Evolutionary conservation across 345 rosid species (phyloP).

Genomic region (Turritis glabra): DNA sequence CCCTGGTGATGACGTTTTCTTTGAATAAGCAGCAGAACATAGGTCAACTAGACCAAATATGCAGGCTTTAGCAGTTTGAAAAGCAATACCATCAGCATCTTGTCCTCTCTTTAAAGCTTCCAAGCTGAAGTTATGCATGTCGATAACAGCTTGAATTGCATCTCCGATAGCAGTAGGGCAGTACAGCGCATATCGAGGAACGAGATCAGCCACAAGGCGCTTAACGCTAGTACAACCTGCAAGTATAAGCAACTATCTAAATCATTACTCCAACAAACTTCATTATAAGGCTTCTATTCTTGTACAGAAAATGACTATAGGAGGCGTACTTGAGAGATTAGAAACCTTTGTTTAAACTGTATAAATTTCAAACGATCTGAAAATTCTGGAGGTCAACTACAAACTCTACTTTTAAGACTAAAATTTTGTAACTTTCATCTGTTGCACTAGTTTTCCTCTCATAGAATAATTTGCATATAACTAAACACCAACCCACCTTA

Average conservation of each 20-base stretch:
- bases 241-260: slow-evolving; percentile 32
- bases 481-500: neutral
- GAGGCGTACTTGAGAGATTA: neutral
- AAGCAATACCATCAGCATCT: slow-evolving; percentile 73
- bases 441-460: neutral
- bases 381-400: neutral
- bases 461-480: slow-evolving; percentile 6
- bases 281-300: slow-evolving; percentile 17
- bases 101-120: slow-evolving; percentile 55
- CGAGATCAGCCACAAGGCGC: slow-evolving; percentile 80
- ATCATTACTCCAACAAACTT: slow-evolving; percentile 11
- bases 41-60: slow-evolving; percentile 83
- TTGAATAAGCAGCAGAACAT: slow-evolving; percentile 63
- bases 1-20: slow-evolving; percentile 55
- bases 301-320: slow-evolving; percentile 3
- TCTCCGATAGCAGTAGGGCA: slow-evolving; percentile 82
- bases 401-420: neutral
- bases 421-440: neutral
- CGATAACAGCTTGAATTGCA: slow-evolving; percentile 63
- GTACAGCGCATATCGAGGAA: slow-evolving; percentile 82
- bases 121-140: slow-evolving; percentile 61
- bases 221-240: slow-evolving; percentile 91
- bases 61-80: slow-evolving; percentile 81
- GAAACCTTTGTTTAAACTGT: neutral
- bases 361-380: neutral